These are phyloP conservation scores for Dimocarpus longan DNA, from an alignment of 345 rosid species.

Conservation along the genomic window DNA sequence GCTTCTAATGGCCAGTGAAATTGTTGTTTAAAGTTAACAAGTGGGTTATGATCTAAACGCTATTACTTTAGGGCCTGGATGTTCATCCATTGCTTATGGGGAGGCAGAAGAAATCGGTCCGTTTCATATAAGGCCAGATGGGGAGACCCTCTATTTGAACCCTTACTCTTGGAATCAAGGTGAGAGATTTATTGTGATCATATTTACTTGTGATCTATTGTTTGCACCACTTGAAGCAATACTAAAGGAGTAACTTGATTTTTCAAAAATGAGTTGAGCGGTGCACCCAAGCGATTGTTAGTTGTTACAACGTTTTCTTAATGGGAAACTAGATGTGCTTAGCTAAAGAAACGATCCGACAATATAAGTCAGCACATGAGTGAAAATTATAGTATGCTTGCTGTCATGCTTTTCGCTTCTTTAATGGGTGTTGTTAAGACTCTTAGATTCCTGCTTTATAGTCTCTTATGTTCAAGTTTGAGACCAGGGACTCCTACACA, in stretches of 20 bases:
- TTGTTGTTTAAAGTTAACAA: constrained; percentile 7
- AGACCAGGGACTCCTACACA: not conserved
- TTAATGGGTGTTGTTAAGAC: not conserved
- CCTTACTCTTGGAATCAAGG: constrained; percentile 96
- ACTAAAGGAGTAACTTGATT: not conserved
- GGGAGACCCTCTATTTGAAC: constrained; percentile 75
- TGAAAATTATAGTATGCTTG: not conserved
- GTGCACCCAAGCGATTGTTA: not conserved
- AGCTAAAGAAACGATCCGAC: not conserved
- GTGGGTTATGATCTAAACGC: constrained; percentile 8
- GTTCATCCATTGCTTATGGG: constrained; percentile 88
- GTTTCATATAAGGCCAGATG: constrained; percentile 77
- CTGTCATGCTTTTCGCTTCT: no score
- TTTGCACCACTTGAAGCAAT: not conserved
- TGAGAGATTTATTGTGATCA: constrained; percentile 16
- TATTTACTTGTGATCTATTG: not conserved
- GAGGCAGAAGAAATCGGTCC: constrained; percentile 96
- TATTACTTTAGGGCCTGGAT: constrained; percentile 77
- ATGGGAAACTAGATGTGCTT: not conserved
- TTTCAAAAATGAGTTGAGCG: not conserved
- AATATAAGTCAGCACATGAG: not conserved
- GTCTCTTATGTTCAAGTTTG: not conserved
- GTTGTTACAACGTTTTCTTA: not conserved
- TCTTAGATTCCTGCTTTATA: not conserved
- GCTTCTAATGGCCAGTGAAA: constrained; percentile 11